These are phyloP conservation scores for Cercospora sojina DNA, from an alignment of 2,329 filamentous ascomycete species.

Conservation along the genomic window DNA sequence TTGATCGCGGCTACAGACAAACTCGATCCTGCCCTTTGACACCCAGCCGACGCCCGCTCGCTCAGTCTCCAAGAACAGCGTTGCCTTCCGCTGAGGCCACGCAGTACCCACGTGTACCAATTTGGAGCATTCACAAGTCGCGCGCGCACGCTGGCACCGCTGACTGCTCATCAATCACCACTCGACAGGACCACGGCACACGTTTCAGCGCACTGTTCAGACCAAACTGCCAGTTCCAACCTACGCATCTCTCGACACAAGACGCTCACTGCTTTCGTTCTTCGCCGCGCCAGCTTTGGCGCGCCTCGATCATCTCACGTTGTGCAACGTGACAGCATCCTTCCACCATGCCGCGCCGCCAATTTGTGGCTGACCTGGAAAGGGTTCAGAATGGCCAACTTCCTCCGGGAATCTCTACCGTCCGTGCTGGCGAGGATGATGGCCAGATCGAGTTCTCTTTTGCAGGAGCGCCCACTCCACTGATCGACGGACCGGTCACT, in stretches of 20 bases:
- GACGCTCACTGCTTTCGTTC: not conserved
- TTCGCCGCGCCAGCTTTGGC: not conserved
- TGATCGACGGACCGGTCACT: conserved; percentile 32
- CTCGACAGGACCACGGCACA: not conserved
- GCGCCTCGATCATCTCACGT: not conserved
- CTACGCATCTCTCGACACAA: not conserved
- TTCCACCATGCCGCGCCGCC: conserved; percentile 61
- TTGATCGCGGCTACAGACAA: not conserved
- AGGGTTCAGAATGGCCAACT: conserved; percentile 41
- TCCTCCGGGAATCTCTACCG: conserved; percentile 52
- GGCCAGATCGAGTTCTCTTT: conserved; percentile 68
- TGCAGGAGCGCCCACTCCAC: conserved; percentile 10
- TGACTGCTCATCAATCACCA: not conserved
- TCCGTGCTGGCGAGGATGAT: conserved; percentile 66
- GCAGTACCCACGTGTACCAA: not conserved
- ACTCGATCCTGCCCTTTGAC: not conserved
- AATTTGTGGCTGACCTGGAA: conserved; percentile 62
- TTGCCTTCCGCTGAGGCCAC: not conserved
- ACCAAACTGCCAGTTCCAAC: not conserved
- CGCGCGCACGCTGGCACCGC: not conserved
- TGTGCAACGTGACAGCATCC: not conserved
- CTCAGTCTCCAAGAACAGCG: not conserved
- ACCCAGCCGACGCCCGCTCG: not conserved
- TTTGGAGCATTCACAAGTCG: not conserved
- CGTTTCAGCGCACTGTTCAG: not conserved